These are phyloP conservation scores for Sporisorium iseilematis-ciliati DNA, from an alignment of 1,284 basidiomycete genomes.

Conservation along the genomic window DNA sequence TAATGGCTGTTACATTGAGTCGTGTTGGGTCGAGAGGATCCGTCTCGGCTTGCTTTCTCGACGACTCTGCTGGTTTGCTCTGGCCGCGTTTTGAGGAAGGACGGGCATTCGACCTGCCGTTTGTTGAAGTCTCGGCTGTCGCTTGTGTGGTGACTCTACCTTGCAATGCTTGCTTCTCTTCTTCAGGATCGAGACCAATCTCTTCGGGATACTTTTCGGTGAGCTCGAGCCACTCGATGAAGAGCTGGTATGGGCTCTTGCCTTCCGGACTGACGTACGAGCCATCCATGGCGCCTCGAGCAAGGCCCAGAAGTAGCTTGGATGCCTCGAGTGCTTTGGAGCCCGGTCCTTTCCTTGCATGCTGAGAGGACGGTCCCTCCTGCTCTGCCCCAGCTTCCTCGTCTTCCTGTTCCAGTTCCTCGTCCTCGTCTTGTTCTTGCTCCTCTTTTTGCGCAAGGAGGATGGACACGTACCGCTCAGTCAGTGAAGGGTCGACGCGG, in stretches of 20 bases:
- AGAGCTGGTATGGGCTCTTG: slow-evolving; percentile 94
- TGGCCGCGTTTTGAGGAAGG: slow-evolving; percentile 73
- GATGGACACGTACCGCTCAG: slow-evolving; percentile 64
- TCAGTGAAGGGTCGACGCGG: slow-evolving; percentile 71
- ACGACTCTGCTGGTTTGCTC: slow-evolving; percentile 70
- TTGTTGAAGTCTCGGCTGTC: slow-evolving; percentile 1
- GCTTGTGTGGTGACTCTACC: background rate
- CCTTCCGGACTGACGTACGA: slow-evolving; percentile 89
- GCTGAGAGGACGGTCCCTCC: background rate
- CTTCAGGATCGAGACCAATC: slow-evolving; percentile 88
- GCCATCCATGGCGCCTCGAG: slow-evolving; percentile 83
- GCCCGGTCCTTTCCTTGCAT: background rate
- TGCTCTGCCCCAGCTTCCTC: slow-evolving; percentile 16
- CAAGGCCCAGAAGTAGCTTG: slow-evolving; percentile 86
- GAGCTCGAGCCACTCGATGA: slow-evolving; percentile 92
- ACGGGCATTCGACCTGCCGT: slow-evolving; percentile 3
- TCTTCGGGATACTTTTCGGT: slow-evolving; percentile 91
- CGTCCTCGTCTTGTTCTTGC: slow-evolving; percentile 42
- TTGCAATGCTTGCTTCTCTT: slow-evolving; percentile 42
- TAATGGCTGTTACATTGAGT: slow-evolving; percentile 87
- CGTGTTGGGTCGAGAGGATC: slow-evolving; percentile 80
- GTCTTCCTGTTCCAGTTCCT: slow-evolving; percentile 32
- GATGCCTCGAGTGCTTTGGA: slow-evolving; percentile 87
- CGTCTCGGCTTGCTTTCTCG: slow-evolving; percentile 75
- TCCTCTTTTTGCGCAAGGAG: slow-evolving; percentile 56